These are phyloP conservation scores for Sphagnum fallax DNA, from an alignment of 228 moss, liverwort and hornwort species.

Conservation along the genomic window DNA sequence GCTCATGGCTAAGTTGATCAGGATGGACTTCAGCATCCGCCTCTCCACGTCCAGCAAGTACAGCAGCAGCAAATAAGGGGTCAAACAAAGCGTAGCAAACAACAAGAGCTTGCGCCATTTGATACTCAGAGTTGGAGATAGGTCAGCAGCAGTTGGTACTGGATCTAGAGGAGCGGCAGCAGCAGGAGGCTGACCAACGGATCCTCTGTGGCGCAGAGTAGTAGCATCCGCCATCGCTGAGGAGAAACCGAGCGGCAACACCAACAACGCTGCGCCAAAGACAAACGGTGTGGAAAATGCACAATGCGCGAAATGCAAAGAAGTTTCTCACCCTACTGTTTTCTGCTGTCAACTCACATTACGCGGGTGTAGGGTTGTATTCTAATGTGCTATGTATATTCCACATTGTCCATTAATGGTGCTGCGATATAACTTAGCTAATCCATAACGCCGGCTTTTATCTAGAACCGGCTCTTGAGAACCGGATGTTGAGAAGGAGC, in stretches of 20 bases:
- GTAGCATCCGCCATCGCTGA: slow-evolving; percentile 18
- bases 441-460: too few relatives aligned
- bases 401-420: too few relatives aligned
- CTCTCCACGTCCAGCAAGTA: slow-evolving; percentile 48
- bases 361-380: too few relatives aligned
- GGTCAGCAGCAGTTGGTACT: slow-evolving; percentile 21
- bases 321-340: too few relatives aligned
- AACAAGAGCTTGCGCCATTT: slow-evolving; percentile 47
- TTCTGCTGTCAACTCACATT: too few relatives aligned
- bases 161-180: slow-evolving; percentile 5
- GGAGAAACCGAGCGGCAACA: not conserved
- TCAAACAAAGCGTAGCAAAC: slow-evolving; percentile 35
- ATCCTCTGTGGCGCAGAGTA: slow-evolving; percentile 16
- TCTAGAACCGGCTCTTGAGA: too few relatives aligned
- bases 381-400: too few relatives aligned
- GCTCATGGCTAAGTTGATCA: slow-evolving; percentile 79
- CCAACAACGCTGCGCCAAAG: too few relatives aligned
- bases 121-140: slow-evolving; percentile 28
- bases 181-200: slow-evolving; percentile 9
- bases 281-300: too few relatives aligned
- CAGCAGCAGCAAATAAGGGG: slow-evolving; percentile 63
- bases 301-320: too few relatives aligned
- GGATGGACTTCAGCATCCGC: slow-evolving; percentile 54
- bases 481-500: too few relatives aligned
- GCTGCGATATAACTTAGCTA: too few relatives aligned